A percentile compares a stretch with the other conserved stretches of the same genome.
These are phyloP conservation scores for Fusarium verticillioides DNA, from an alignment of 2,329 filamentous ascomycete genomes.

Conservation along the genomic window DNA sequence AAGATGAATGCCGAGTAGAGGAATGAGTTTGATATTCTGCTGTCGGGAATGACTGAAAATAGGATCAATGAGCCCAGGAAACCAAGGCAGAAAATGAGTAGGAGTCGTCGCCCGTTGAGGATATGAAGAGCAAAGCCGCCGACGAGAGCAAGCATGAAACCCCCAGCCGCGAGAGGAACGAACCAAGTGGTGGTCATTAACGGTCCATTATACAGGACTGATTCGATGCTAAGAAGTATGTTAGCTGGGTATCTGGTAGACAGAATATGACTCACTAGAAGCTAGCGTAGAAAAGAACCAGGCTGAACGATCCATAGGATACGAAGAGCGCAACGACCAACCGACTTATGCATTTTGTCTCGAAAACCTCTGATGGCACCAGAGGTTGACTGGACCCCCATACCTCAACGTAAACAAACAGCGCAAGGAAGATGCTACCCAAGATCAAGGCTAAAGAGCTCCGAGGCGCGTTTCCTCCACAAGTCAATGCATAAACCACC, in stretches of 20 bases:
- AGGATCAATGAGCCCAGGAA: slow-evolving; percentile 69
- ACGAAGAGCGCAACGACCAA: slow-evolving; percentile 71
- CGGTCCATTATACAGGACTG: slow-evolving; percentile 67
- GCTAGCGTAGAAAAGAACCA: slow-evolving; percentile 76
- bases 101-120: slow-evolving; percentile 70
- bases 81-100: slow-evolving; percentile 70
- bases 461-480: slow-evolving; percentile 73
- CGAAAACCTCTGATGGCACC: slow-evolving; percentile 76
- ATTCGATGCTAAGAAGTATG: slow-evolving; percentile 60
- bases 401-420: slow-evolving; percentile 76
- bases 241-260: neutral
- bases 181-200: slow-evolving; percentile 76
- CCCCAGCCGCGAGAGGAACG: slow-evolving; percentile 73
- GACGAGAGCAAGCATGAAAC: slow-evolving; percentile 70
- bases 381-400: slow-evolving; percentile 76
- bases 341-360: slow-evolving; percentile 74
- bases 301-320: slow-evolving; percentile 74
- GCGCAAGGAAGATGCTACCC: slow-evolving; percentile 68
- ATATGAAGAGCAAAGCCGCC: slow-evolving; percentile 76
- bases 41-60: slow-evolving; percentile 71
- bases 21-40: slow-evolving; percentile 50
- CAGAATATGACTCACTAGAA: slow-evolving; percentile 62
- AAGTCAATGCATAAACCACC: slow-evolving; percentile 79
- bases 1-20: slow-evolving; percentile 80
- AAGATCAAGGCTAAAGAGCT: slow-evolving; percentile 71